Evolutionary conservation across 352 stramenopile species (phyloP).

Genomic region (Phytophthora nicotianae): DNA sequence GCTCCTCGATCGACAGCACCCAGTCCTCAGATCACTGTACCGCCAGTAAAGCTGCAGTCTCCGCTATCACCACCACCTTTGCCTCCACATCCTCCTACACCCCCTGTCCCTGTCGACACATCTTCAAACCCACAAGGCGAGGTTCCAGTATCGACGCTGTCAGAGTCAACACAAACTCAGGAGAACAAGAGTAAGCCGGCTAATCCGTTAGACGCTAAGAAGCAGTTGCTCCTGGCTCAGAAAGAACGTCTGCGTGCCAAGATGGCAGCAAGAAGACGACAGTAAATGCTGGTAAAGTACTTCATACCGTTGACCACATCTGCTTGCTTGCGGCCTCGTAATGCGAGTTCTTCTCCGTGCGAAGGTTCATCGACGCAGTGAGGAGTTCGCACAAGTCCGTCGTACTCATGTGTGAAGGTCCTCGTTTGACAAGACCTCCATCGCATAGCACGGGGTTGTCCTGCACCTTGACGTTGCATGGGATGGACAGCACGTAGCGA

Average conservation of each 20-base stretch:
- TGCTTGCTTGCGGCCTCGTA: conserved; percentile 52
- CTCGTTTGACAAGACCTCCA: conserved; percentile 48
- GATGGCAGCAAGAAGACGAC: conserved; percentile 45
- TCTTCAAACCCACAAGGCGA: background rate
- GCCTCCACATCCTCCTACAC: background rate
- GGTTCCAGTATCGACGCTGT: background rate
- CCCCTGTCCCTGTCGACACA: background rate
- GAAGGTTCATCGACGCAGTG: conserved; percentile 60
- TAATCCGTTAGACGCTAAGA: conserved; percentile 51
- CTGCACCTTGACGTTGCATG: conserved; percentile 47
- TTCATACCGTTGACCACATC: conserved; percentile 60
- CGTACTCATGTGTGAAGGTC: conserved; percentile 43
- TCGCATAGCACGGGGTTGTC: conserved; percentile 58
- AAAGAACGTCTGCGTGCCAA: conserved; percentile 74
- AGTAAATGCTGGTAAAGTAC: conserved; percentile 1
- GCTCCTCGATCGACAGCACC: background rate
- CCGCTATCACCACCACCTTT: background rate
- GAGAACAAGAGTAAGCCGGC: conserved; percentile 4
- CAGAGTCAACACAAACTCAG: background rate
- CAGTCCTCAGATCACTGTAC: background rate
- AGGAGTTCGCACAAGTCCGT: conserved; percentile 53
- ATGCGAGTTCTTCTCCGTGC: conserved; percentile 51
- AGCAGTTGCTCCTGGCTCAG: conserved; percentile 56
- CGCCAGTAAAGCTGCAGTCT: background rate
- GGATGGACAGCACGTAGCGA: conserved; percentile 73